phyloP scores from a whole-genome alignment of 108 stramenopile species.

The Fragilaria radians region DNA sequence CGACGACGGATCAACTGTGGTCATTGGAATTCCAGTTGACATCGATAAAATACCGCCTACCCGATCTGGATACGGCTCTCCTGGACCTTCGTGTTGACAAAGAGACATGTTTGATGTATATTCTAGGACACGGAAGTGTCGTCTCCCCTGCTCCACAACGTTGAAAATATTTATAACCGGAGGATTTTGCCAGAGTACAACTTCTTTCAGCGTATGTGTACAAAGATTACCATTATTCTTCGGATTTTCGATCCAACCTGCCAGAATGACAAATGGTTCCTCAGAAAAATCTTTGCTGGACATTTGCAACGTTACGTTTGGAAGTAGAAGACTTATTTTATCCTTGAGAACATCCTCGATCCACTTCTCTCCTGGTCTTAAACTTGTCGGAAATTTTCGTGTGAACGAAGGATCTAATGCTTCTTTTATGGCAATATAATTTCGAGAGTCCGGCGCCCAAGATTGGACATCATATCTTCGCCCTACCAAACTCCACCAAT shows the following conservation, averaged over 20 bases:
- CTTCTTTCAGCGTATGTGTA: constrained; percentile 92
- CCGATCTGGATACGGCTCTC: constrained; percentile 87
- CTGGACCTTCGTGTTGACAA: constrained; percentile 86
- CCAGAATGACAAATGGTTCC: constrained; percentile 77
- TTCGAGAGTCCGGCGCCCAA: constrained; percentile 85
- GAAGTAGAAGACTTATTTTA: constrained; percentile 80
- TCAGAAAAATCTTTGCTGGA: constrained; percentile 68
- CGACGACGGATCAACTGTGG: constrained; percentile 65
- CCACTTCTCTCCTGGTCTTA: constrained; percentile 83
- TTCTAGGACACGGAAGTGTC: constrained; percentile 88
- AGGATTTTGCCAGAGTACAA: constrained; percentile 90
- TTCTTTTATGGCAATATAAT: constrained; percentile 79
- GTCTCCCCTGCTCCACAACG: constrained; percentile 93
- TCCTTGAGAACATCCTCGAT: constrained; percentile 83
- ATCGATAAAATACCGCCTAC: constrained; percentile 78
- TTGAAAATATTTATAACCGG: constrained; percentile 92
- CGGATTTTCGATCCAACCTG: constrained; percentile 88
- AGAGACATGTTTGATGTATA: constrained; percentile 89
- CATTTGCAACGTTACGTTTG: constrained; percentile 84
- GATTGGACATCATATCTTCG: constrained; percentile 93
- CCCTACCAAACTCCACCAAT: constrained; percentile 95
- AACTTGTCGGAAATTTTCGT: constrained; percentile 69
- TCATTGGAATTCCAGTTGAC: constrained; percentile 87
- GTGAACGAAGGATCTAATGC: constrained; percentile 50
- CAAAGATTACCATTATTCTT: constrained; percentile 28